Evolutionary conservation across 2,329 filamentous ascomycete genomes (phyloP), one percentile per base, ranked within the genome.

Genomic region (Fusarium sp.): DNA sequence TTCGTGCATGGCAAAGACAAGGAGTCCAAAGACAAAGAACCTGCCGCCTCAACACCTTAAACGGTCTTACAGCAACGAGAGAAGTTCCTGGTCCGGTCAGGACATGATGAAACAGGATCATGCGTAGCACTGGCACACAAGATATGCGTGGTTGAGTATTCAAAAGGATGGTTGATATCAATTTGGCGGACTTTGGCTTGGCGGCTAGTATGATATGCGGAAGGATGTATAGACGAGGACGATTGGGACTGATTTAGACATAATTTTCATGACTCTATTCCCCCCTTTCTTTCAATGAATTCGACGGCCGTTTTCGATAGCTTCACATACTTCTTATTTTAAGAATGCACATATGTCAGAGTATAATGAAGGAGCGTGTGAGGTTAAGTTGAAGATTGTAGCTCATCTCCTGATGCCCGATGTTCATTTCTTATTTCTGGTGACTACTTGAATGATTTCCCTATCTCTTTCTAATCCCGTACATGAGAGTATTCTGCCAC

Each of bases 171-270:
- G 30, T 25, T 22, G 56, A 50, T 23, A 51, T 33, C 44, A 47
- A 41, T 22, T 45, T 48, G 56, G 43, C 23, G 56, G 41, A 44
- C 40, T 27, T 15, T 32, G 20, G 37, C 17, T 62, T 53, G 30
- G 27, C 40, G 61, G 43, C 9, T 52, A 35, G 44, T 11, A 49
- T 61, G 46, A 35, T 44, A 44, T 35, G 55, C 40, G 53, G 53
- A 51, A 45, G 56, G 47, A 56, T 53, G 35, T 40, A 58, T 59
- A 68, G 68, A 70, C 57, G 44, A 55, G 58, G 62, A 71, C 52
- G 65, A 62, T 53, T 69, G 71, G 67, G 58, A 67, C 40, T 65
- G 66, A 68, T 72, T 72, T 73, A 73, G 71, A 73, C 61, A 66
- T 69, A 71, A 73, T 71, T 71, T 64, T 66, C 60, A 73, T 72